These are phyloP conservation scores for Taphrina pruni DNA, from an alignment of 1,139 yeast species.

Conservation along the genomic window DNA sequence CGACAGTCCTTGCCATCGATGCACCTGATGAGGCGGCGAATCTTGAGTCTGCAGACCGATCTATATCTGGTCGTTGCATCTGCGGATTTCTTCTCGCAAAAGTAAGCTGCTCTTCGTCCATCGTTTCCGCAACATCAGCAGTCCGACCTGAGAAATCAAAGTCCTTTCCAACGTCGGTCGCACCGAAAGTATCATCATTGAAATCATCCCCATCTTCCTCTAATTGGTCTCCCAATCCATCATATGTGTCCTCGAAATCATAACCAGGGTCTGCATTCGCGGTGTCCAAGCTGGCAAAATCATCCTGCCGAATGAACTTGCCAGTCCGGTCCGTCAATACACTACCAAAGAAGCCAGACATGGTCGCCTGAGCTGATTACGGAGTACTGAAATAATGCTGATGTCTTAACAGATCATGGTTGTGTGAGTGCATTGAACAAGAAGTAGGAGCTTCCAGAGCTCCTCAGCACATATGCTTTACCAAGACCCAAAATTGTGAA, in stretches of 20 bases:
- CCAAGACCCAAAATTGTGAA: too few species aligned
- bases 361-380: background rate
- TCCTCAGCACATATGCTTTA: too few species aligned
- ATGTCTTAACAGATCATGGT: background rate
- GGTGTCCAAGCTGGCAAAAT: slow-evolving; percentile 21
- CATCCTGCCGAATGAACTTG: slow-evolving; percentile 35
- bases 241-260: slow-evolving; percentile 85
- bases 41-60: slow-evolving; percentile 11
- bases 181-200: slow-evolving; percentile 88
- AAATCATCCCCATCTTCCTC: slow-evolving; percentile 79
- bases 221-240: slow-evolving; percentile 72
- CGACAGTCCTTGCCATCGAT: background rate
- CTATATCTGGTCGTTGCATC: background rate
- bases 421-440: background rate
- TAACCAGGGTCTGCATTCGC: slow-evolving; percentile 48
- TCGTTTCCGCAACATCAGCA: slow-evolving; percentile 52
- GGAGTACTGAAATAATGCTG: too few species aligned
- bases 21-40: slow-evolving; percentile 45
- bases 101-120: slow-evolving; percentile 51
- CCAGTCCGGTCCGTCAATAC: slow-evolving; percentile 35
- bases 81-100: slow-evolving; percentile 60
- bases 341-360: slow-evolving; percentile 38
- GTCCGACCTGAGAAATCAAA: slow-evolving; percentile 69
- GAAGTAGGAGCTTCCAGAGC: background rate
- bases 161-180: slow-evolving; percentile 62